phyloP scores from a whole-genome alignment of 495 filamentous ascomycete species.

The Penicillium dipodomyicola region DNA sequence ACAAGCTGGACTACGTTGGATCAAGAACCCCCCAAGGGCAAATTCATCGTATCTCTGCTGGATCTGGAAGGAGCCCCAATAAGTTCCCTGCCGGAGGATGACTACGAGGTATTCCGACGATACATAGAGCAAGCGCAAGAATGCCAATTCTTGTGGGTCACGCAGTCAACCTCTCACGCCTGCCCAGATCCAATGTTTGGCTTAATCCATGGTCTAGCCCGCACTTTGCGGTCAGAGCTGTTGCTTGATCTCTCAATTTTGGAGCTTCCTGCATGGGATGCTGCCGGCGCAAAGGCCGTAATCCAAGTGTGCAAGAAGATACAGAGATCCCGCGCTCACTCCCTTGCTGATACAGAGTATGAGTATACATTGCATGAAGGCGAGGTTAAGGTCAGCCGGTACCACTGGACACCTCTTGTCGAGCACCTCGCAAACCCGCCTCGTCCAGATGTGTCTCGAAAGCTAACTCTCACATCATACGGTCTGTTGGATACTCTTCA shows the following conservation, averaged over 20 bases:
- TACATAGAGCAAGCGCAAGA: slow-evolving; percentile 8
- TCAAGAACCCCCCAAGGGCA: slow-evolving; percentile 17
- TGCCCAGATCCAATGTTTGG: slow-evolving; percentile 40
- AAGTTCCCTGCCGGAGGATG: slow-evolving; percentile 16
- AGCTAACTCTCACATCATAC: slow-evolving; percentile 6
- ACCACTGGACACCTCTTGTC: slow-evolving; percentile 24
- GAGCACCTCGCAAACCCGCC: slow-evolving; percentile 15
- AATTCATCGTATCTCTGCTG: slow-evolving; percentile 35
- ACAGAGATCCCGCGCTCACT: neutral
- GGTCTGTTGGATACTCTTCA: slow-evolving; percentile 27
- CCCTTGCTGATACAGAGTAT: slow-evolving; percentile 26
- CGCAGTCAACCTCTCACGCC: slow-evolving; percentile 28
- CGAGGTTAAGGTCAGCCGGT: slow-evolving; percentile 23
- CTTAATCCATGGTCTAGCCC: slow-evolving; percentile 37
- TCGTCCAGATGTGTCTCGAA: slow-evolving; percentile 3
- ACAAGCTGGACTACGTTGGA: slow-evolving; percentile 18
- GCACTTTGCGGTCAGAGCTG: slow-evolving; percentile 43
- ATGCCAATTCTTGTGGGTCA: slow-evolving; percentile 42
- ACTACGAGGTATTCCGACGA: slow-evolving; percentile 20
- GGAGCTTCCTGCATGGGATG: slow-evolving; percentile 36
- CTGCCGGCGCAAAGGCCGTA: slow-evolving; percentile 8
- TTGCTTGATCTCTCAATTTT: slow-evolving; percentile 36
- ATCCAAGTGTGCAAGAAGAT: slow-evolving; percentile 26
- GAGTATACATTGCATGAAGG: slow-evolving; percentile 37
- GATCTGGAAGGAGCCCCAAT: slow-evolving; percentile 35